Base-by-base conservation (phyloP, 805 yeast genomes). In the Hanseniaspora taiwanica region DNA sequence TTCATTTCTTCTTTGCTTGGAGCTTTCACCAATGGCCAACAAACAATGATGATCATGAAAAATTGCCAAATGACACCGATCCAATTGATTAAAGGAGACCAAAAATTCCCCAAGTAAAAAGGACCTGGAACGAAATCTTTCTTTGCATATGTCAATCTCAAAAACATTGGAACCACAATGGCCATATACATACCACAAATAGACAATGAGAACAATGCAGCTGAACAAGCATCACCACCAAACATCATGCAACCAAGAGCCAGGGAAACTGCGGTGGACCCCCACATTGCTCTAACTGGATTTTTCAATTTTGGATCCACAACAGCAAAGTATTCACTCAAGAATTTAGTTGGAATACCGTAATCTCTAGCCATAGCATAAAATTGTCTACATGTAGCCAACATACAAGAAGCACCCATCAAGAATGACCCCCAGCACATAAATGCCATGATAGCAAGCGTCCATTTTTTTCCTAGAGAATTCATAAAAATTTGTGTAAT, bases 301-400 rank as follows among this genome's bases (percentile, higher is more conserved):
- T 76, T 81, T n/a, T 69, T 64, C 27, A 71, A 59, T 43, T 55
- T 67, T 39, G 69, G 64, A 50, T 79, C 64, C 35, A 81, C 81
- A 35, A 62, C 69, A 47, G 76, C 74, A 45, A 80, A 66, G 51
- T 63, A 63, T 33, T 64, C 58, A 12, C 78, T 67, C 46, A 76
- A 62, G 17, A 83, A 82, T 27, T 39, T 39, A 14, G 29, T 25
- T 7, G 87, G 87, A 42, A 80, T 65, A 13, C 85, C 86, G 49
- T 78, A 76, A 55, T 80, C 89, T 61, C 89, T 71, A 32, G 83
- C 76, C 56, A 78, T 76, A 1, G 85, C 84, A 76, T 81, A 79
- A 38, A 76, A 66, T 55, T 78, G 85, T 56, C 86, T 69, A 4
- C 82, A 76, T 6, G 72, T 68, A 9, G 84, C 83, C 37, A 76